Evolutionary conservation across 371 early-diverging fungal genomes (phyloP).

Genomic region (Mucor piriformis): DNA sequence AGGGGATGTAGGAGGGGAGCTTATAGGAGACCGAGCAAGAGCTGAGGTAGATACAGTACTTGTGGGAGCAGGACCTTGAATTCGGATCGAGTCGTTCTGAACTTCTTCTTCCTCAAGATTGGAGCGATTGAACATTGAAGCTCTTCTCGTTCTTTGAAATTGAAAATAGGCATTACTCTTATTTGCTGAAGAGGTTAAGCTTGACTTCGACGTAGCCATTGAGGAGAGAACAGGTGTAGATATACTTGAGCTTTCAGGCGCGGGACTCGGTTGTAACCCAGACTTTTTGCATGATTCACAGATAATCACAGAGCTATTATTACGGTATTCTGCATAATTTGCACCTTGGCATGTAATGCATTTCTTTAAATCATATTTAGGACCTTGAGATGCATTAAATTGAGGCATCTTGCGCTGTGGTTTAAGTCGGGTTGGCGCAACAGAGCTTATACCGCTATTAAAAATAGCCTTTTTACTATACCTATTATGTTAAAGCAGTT

Average conservation of each 20-base stretch:
- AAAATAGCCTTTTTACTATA: slow-evolving; percentile 32
- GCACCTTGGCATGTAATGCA: background rate
- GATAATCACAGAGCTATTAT: background rate
- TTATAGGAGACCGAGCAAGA: background rate
- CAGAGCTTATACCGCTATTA: slow-evolving; percentile 5
- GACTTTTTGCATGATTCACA: background rate
- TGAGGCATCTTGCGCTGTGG: slow-evolving; percentile 21
- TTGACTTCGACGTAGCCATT: slow-evolving; percentile 10
- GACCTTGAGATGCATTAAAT: background rate
- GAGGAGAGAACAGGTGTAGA: slow-evolving; percentile 22
- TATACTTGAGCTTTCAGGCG: slow-evolving; percentile 9
- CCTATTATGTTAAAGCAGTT: too few species aligned
- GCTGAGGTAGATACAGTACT: background rate
- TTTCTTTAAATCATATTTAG: background rate
- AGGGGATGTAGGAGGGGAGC: background rate
- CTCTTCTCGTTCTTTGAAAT: slow-evolving; percentile 7
- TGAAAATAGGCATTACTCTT: slow-evolving; percentile 10
- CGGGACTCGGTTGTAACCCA: background rate
- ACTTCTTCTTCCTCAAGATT: background rate
- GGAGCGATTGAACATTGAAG: slow-evolving; percentile 11
- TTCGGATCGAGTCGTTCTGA: too few species aligned
- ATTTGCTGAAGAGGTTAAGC: background rate
- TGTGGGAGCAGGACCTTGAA: background rate
- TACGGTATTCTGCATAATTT: background rate
- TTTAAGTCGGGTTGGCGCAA: slow-evolving; percentile 12